These are phyloP conservation scores for Clausena lansium DNA, from an alignment of 345 rosid species.

Conservation along the genomic window DNA sequence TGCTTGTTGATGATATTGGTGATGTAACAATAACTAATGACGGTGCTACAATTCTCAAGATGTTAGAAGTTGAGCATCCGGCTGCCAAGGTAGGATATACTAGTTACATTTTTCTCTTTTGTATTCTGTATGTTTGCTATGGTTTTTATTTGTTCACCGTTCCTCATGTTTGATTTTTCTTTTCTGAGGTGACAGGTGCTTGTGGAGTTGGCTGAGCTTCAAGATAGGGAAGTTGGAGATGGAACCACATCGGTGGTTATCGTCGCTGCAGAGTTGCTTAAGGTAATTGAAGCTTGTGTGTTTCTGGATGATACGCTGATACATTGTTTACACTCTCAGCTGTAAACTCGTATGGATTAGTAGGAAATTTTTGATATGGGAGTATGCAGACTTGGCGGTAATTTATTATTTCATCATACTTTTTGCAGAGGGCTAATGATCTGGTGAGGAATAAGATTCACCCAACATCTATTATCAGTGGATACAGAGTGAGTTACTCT, in stretches of 20 bases:
- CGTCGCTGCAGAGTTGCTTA: slow-evolving; percentile 92
- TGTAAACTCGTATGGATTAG: background rate
- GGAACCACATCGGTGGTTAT: slow-evolving; percentile 97
- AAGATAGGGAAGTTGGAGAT: slow-evolving; percentile 97
- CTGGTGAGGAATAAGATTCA: slow-evolving; percentile 97
- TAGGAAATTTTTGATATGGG: background rate
- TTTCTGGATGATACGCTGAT: background rate
- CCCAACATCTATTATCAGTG: slow-evolving; percentile 95
- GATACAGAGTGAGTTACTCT: slow-evolving; percentile 63
- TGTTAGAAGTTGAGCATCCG: slow-evolving; percentile 98
- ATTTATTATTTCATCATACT: slow-evolving; percentile 8
- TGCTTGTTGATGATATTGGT: slow-evolving; percentile 98
- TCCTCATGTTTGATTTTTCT: background rate
- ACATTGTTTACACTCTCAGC: background rate
- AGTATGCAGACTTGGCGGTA: background rate
- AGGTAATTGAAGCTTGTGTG: slow-evolving; percentile 37
- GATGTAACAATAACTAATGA: slow-evolving; percentile 97
- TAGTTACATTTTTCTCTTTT: background rate
- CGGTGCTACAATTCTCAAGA: slow-evolving; percentile 95
- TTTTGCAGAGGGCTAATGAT: slow-evolving; percentile 89
- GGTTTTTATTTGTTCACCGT: background rate
- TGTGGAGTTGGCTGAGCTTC: slow-evolving; percentile 98
- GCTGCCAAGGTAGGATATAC: slow-evolving; percentile 80
- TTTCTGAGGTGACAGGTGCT: slow-evolving; percentile 56
- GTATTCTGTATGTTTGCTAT: background rate